Conservation (phyloP, 108 stramenopile genomes). For the Cylindrotheca closterium region DNA sequence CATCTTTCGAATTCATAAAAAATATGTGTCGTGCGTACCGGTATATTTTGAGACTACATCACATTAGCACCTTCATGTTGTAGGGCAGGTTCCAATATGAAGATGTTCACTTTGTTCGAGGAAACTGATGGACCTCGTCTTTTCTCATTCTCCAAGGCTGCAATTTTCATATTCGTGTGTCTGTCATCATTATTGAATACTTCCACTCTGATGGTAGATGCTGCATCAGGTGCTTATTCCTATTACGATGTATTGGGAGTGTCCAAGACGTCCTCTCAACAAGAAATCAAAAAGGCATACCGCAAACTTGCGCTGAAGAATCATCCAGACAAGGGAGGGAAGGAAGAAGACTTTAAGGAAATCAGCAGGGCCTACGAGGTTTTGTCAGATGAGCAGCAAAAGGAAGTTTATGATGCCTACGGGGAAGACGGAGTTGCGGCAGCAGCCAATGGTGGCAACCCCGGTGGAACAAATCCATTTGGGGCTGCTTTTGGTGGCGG, state of each 20-base stretch:
- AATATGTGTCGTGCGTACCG: too few relatives aligned
- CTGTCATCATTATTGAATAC: too few relatives aligned
- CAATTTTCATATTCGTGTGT: too few relatives aligned
- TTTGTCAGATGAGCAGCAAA: constrained; percentile 89
- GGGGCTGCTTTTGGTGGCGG: neutral
- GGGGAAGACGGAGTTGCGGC: constrained; percentile 70
- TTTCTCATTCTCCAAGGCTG: too few relatives aligned
- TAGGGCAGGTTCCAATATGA: too few relatives aligned
- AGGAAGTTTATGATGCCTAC: constrained; percentile 89
- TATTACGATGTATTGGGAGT: constrained; percentile 94
- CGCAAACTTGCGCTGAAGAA: constrained; percentile 94
- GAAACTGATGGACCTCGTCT: too few relatives aligned
- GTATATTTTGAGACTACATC: too few relatives aligned
- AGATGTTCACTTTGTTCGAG: too few relatives aligned
- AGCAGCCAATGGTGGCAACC: neutral
- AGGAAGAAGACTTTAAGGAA: constrained; percentile 87
- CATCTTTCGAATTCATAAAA: too few relatives aligned
- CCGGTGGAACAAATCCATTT: neutral
- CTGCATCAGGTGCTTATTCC: neutral
- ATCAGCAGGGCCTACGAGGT: constrained; percentile 93
- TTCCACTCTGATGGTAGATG: too few relatives aligned
- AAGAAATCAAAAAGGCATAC: constrained; percentile 88
- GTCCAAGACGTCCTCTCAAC: constrained; percentile 70
- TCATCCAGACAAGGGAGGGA: constrained; percentile 89
- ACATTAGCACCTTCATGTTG: too few relatives aligned